Base-by-base conservation (phyloP, 164 flowering plant genomes). In the Cinnamomum chago region DNA sequence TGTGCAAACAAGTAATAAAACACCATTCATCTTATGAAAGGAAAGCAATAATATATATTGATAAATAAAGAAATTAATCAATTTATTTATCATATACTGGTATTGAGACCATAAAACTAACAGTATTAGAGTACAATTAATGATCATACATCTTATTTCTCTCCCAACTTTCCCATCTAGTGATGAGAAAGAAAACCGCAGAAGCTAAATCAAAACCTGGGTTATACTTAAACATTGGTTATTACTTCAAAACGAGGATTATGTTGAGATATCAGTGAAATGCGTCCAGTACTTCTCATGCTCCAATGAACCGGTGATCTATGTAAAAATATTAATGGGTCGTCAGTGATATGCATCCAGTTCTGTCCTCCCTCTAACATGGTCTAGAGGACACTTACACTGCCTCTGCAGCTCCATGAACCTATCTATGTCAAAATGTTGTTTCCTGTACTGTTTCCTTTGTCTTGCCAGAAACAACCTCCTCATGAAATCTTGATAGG, bases 401-500 rank as follows among this genome's bases (percentile, higher is more conserved):
- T 81, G 87, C 62, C 47, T 80, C 78, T 89, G 89, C 70, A 93
- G 72, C 81, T 93, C 94, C 79, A 76, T 71, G 68, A 83, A 90
- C 58, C 89, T 85, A 60, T 82, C 66, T 20, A 85, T 58, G 71
- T 94, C 89, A 62, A 94, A 94, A 72, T 82, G 81, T 13, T 80
- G 79, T 75, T 71, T 87, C 84, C 85, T 89, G 76, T 83, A 79
- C 71, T 92, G 84, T 75, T 88, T 92, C 77, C 92, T 86, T 82
- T 89, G 95, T 81, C 95, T 85, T 0, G 87, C 80, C 62, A 88
- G 81, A 75, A 88, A 86, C 3, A 92, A 93, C 79, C 94, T 88
- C 82, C 89, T 86, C 90, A 87, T 81, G 58, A 94, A 58, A 74
- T 94, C 97, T 79, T 87, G 97, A 83, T 92, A 94, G 9, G 90